A percentile compares a stretch with the other conserved stretches of the same genome.
Evolutionary conservation across 306 rosid genomes (phyloP).

Genomic region (Echinosophora koreensis): DNA sequence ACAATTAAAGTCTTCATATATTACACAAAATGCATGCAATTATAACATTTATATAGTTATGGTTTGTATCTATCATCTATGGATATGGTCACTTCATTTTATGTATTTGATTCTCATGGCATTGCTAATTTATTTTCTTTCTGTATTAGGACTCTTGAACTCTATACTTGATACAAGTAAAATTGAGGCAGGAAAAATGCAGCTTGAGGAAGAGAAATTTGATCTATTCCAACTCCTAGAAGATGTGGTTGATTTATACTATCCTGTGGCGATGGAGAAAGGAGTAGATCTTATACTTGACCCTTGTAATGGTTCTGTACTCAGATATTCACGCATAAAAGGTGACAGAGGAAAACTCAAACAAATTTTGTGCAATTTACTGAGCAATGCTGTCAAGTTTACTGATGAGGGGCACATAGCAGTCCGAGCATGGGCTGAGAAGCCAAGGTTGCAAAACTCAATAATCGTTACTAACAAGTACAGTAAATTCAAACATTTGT

Average conservation of each 20-base stretch:
- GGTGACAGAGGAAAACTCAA: conserved; percentile 81
- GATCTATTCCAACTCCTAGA: conserved; percentile 67
- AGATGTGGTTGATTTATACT: conserved; percentile 68
- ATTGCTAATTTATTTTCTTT: conserved; percentile 24
- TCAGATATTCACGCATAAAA: conserved; percentile 54
- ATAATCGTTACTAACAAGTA: conserved; percentile 38
- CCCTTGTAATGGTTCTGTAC: conserved; percentile 64
- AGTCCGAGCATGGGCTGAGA: conserved; percentile 65
- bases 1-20: neutral
- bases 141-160: conserved; percentile 63
- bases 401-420: conserved; percentile 67
- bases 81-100: neutral
- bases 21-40: neutral
- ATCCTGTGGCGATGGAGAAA: conserved; percentile 65
- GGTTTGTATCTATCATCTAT: neutral
- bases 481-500: conserved; percentile 31
- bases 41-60: neutral
- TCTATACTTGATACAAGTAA: conserved; percentile 79
- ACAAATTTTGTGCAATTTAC: conserved; percentile 70
- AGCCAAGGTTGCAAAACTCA: conserved; percentile 57
- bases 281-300: conserved; percentile 77
- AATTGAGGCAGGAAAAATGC: conserved; percentile 81
- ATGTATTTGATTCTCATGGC: neutral
- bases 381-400: conserved; percentile 81
- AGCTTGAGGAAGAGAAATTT: conserved; percentile 75